phyloP scores from a whole-genome alignment of 805 yeast genomes.

The Grigorovia yakushimaensis region DNA sequence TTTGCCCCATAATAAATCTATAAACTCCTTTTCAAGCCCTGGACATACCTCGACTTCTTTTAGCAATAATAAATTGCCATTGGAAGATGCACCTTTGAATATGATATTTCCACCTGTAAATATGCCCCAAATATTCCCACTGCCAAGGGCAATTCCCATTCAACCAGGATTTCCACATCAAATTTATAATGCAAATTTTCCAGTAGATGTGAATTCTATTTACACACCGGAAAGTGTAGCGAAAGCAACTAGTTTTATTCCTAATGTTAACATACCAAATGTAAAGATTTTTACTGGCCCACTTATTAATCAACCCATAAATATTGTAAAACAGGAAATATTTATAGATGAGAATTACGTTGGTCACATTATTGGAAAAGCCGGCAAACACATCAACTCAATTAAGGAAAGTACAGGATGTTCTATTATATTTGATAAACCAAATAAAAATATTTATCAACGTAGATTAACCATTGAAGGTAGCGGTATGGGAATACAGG shows the following conservation, averaged over 20 bases:
- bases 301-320: slow-evolving; percentile 19
- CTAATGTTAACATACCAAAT: slow-evolving; percentile 19
- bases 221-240: slow-evolving; percentile 23
- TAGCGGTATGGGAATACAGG: slow-evolving; percentile 54
- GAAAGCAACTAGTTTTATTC: slow-evolving; percentile 19
- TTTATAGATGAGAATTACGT: slow-evolving; percentile 69
- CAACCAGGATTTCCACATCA: neutral
- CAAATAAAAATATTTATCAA: slow-evolving; percentile 43
- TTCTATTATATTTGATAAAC: slow-evolving; percentile 59
- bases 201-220: slow-evolving; percentile 3
- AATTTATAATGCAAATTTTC: neutral
- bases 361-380: slow-evolving; percentile 79
- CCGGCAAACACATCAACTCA: slow-evolving; percentile 73
- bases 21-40: neutral
- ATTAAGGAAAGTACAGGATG: slow-evolving; percentile 68
- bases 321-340: slow-evolving; percentile 52
- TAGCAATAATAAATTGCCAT: neutral
- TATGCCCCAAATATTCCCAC: slow-evolving; percentile 1
- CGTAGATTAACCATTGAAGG: slow-evolving; percentile 64
- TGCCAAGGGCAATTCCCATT: slow-evolving; percentile 7
- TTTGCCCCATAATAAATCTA: neutral
- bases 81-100: neutral
- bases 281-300: slow-evolving; percentile 17
- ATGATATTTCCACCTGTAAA: neutral
- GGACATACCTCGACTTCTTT: neutral